A percentile compares a stretch with the other conserved stretches of the same genome.
Evolutionary conservation across 768 basidiomycete genomes (phyloP).

Genomic region (Naganishia kalamii): DNA sequence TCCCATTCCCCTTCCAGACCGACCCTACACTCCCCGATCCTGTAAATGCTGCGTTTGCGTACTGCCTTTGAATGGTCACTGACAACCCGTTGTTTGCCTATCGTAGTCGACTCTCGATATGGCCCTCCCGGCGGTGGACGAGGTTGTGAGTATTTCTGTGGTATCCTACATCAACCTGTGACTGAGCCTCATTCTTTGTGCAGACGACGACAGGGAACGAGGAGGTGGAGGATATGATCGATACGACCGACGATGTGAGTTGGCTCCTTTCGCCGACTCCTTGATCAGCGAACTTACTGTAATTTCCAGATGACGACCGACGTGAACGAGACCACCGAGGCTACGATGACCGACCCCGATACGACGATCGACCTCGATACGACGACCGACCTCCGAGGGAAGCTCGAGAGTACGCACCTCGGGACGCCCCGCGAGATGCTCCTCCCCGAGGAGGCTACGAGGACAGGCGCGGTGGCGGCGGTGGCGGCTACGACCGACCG

Average conservation of each 20-base stretch:
- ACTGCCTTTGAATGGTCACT: background rate
- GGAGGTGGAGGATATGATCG: constrained; percentile 24
- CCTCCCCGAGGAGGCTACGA: constrained; percentile 52
- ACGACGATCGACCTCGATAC: constrained; percentile 82
- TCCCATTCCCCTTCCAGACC: constrained; percentile 47
- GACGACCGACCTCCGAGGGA: constrained; percentile 23
- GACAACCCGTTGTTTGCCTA: background rate
- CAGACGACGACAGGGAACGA: constrained; percentile 6
- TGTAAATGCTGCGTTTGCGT: constrained; percentile 36
- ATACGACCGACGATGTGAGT: constrained; percentile 35
- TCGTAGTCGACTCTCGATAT: constrained; percentile 68
- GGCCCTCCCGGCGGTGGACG: constrained; percentile 50
- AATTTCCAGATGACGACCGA: constrained; percentile 49
- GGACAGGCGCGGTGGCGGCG: constrained; percentile 19
- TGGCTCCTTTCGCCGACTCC: constrained; percentile 35
- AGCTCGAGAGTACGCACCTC: constrained; percentile 2
- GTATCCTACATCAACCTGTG: background rate
- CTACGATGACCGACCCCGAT: constrained; percentile 47
- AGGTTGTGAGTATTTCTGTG: constrained; percentile 45
- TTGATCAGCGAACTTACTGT: constrained; percentile 24
- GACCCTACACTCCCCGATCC: constrained; percentile 85
- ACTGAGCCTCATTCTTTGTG: background rate
- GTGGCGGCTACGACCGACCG: constrained; percentile 15
- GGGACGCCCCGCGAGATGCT: constrained; percentile 46
- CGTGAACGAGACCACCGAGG: constrained; percentile 39